Evolutionary conservation across 306 rosid species (phyloP).

Genomic region (Inga leiocalycina): DNA sequence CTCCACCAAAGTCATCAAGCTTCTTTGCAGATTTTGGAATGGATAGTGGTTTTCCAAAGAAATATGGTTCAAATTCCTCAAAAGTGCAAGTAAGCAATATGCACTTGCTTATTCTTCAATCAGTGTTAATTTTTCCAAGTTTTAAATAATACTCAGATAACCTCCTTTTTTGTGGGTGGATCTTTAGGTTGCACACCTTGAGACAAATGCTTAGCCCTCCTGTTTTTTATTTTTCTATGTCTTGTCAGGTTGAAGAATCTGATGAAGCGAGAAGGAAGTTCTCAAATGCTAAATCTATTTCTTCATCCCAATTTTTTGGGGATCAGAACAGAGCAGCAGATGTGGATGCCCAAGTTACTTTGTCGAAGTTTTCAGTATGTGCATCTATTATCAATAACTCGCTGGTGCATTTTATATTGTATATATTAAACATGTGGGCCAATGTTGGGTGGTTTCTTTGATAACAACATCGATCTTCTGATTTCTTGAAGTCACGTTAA

Average conservation of each 20-base stretch:
- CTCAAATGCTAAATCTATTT: constrained; percentile 89
- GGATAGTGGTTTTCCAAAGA: constrained; percentile 70
- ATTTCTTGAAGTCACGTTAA: constrained; percentile 11
- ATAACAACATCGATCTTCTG: background rate
- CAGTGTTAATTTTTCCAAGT: background rate
- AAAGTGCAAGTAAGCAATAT: constrained; percentile 68
- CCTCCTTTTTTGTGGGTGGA: background rate
- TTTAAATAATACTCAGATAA: background rate
- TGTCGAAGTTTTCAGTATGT: constrained; percentile 84
- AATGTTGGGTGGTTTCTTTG: constrained; percentile 11
- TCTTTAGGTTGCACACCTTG: background rate
- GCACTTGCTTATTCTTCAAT: background rate
- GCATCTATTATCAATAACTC: constrained; percentile 18
- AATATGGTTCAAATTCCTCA: constrained; percentile 57
- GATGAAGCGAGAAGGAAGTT: constrained; percentile 94
- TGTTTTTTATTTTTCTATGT: background rate
- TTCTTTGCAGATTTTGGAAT: constrained; percentile 94
- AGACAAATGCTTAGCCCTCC: background rate
- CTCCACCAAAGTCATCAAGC: constrained; percentile 85
- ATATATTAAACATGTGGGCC: background rate
- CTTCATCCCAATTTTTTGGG: constrained; percentile 91
- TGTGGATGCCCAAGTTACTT: constrained; percentile 61
- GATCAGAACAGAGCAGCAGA: constrained; percentile 71
- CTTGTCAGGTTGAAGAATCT: constrained; percentile 65
- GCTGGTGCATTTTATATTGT: background rate